Evolutionary conservation across 23 red algal genomes (phyloP).

Genomic region (Chondrus crispus): DNA sequence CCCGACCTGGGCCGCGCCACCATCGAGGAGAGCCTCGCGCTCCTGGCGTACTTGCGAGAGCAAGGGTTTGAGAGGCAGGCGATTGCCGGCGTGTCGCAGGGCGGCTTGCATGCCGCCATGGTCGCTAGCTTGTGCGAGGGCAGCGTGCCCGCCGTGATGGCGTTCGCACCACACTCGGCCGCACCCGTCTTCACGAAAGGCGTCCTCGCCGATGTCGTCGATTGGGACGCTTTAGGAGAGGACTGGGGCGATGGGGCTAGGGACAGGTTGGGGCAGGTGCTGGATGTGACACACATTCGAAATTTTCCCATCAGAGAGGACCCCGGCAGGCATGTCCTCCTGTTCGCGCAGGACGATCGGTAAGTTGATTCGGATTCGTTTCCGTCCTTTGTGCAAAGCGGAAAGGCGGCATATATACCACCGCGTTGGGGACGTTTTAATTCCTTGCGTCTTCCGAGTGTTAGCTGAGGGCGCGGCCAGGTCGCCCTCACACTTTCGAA

Average conservation of each 20-base stretch:
- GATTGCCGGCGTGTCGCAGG: not conserved
- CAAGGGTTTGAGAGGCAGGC: not conserved
- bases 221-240: not conserved
- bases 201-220: not conserved
- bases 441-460: too few relatives aligned
- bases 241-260: not conserved
- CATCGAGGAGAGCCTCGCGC: not conserved
- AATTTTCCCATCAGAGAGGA: not conserved
- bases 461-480: too few relatives aligned
- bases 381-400: too few relatives aligned
- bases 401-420: too few relatives aligned
- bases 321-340: not conserved
- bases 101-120: constrained; percentile 10
- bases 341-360: not conserved
- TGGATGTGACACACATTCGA: not conserved
- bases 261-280: not conserved
- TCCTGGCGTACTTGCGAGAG: not conserved
- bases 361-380: not conserved
- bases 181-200: constrained; percentile 14
- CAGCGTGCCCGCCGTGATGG: not conserved
- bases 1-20: constrained; percentile 4
- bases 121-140: not conserved
- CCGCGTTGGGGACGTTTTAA: too few relatives aligned
- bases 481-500: too few relatives aligned
- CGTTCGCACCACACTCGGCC: not conserved